Evolutionary conservation across 305 asterid species (phyloP), one percentile per base, ranked within the genome.

Genomic region (Solanum chacoense): DNA sequence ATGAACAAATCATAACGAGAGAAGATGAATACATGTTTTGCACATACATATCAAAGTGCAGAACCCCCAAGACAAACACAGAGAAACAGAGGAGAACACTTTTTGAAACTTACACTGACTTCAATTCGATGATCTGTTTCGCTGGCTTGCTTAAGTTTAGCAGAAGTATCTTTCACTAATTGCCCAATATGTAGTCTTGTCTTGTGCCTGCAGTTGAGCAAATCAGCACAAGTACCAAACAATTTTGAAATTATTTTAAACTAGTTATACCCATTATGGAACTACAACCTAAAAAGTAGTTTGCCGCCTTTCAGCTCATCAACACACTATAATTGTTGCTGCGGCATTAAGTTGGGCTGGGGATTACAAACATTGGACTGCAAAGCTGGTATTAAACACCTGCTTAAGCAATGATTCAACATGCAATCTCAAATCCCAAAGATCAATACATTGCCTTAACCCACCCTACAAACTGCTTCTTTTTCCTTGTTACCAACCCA

Each of bases 81-180:
- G 16, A 80, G 26, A 79, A 77, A 36, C 14, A 59, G 31, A 84
- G 36, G 35, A 80, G 85, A 80, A 1, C 69, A 40, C 35, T 80
- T 42, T 29, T 9, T 80, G 38, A 87, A 87, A 90, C 95, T 94
- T 90, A 93, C 96, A 89, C 91, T 83, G 35, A 91, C 94, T 90
- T 88, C 89, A 87, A 89, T 85, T 76, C 76, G 91, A 84, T 89
- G 91, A 90, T 92, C 92, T 59, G 91, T 90, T 88, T 92, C 90
- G 67, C 92, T 85, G 28, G 93, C 93, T 87, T 88, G 97, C 89
- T 93, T 91, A 84, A 94, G 95, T 89, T 94, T 93, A 84, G 93
- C 91, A 28, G 95, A 94, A 40, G 96, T 92, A 87, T 93, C 96
- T 92, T 92, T 94, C 89, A 92, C 93, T 93, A 94, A 65, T 69